A percentile compares a stretch with the other conserved stretches of the same genome.
Conservation (phyloP, 495 filamentous ascomycete genomes). For the Hypoxylon crocopeplum region DNA sequence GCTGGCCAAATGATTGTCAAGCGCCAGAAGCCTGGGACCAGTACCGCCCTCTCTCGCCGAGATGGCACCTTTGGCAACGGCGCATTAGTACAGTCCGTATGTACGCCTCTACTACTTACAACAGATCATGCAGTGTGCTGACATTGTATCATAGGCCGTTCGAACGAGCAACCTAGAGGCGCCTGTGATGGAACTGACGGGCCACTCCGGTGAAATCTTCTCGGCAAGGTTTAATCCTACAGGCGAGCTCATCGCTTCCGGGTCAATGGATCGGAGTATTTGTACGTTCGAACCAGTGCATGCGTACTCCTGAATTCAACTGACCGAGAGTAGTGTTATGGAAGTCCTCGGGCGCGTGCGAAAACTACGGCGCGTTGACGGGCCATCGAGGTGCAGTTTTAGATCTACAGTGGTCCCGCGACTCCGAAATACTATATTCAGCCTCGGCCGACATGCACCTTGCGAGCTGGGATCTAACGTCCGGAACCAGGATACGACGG, state of each 20-base stretch:
- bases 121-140: neutral
- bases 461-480: conserved; percentile 93
- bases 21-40: conserved; percentile 79
- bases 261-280: conserved; percentile 92
- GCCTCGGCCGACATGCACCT: conserved; percentile 92
- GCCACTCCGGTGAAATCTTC: conserved; percentile 84
- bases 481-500: conserved; percentile 83
- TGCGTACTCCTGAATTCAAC: neutral
- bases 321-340: conserved; percentile 72
- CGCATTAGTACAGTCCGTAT: conserved; percentile 84
- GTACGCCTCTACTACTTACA: conserved; percentile 38
- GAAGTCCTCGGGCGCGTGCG: conserved; percentile 88
- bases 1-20: conserved; percentile 87
- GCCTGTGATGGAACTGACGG: conserved; percentile 92
- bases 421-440: conserved; percentile 88
- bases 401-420: conserved; percentile 95
- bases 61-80: conserved; percentile 71
- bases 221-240: conserved; percentile 88
- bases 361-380: conserved; percentile 86
- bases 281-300: conserved; percentile 58
- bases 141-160: conserved; percentile 62
- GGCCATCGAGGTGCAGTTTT: conserved; percentile 91
- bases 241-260: conserved; percentile 88
- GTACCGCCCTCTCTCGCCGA: conserved; percentile 65
- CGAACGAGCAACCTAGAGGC: conserved; percentile 88